These are phyloP conservation scores for Petasospora rhodanensis DNA, from an alignment of 1,139 yeast genomes.

Conservation along the genomic window DNA sequence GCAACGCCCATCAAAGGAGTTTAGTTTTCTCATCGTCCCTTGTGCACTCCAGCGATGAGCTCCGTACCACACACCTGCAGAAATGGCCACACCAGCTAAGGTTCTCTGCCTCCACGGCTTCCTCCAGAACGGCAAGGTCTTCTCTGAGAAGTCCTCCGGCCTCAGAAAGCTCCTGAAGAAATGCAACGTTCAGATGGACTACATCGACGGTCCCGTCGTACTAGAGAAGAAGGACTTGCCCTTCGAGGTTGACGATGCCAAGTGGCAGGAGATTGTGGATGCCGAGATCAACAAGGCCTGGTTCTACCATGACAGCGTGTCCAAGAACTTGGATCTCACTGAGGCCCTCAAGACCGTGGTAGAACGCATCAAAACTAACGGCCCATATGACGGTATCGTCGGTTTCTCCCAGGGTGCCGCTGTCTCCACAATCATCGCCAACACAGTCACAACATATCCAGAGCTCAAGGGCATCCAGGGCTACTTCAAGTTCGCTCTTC, in stretches of 20 bases:
- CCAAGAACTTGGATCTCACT: conserved; percentile 34
- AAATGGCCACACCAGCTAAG: no score
- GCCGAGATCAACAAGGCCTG: conserved; percentile 52
- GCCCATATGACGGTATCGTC: conserved; percentile 84
- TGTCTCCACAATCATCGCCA: conserved; percentile 55
- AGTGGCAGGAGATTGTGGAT: conserved; percentile 40
- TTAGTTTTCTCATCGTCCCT: conserved; percentile 4
- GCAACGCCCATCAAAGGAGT: no score
- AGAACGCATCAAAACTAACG: conserved; percentile 55
- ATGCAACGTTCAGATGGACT: conserved; percentile 64
- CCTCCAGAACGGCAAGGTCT: conserved; percentile 66
- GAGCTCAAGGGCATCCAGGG: conserved; percentile 29
- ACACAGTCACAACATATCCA: conserved; percentile 40
- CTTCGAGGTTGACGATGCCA: conserved; percentile 44
- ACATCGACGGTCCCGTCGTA: conserved; percentile 70
- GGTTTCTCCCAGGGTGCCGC: conserved; percentile 97
- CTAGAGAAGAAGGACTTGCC: conserved; percentile 69
- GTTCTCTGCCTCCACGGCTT: conserved; percentile 54
- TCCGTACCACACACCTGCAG: no score
- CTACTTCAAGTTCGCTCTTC: conserved; percentile 43
- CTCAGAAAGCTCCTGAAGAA: conserved; percentile 67
- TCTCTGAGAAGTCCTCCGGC: conserved; percentile 78
- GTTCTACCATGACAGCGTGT: conserved; percentile 48
- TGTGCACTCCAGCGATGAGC: no score
- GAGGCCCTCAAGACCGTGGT: conserved; percentile 49